Evolutionary conservation across 441 rosid species (phyloP).

Genomic region (Iberis amara): DNA sequence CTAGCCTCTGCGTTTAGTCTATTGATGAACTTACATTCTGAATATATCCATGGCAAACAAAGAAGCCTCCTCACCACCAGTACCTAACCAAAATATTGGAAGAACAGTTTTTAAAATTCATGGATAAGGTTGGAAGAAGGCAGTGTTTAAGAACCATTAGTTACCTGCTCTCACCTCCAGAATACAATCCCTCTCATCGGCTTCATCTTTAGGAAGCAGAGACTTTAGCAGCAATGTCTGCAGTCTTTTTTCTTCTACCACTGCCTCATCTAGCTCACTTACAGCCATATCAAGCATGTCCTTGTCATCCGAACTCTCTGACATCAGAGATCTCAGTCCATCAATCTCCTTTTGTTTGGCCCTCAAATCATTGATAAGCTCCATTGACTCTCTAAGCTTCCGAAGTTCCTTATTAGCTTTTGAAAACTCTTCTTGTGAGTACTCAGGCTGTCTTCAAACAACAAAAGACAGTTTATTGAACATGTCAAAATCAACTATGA

Average conservation of each 20-base stretch:
- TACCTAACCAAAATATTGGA: slow-evolving; percentile 40
- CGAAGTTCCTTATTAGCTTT: slow-evolving; percentile 82
- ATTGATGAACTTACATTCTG: slow-evolving; percentile 56
- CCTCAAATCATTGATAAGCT: slow-evolving; percentile 61
- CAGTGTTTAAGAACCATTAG: not conserved
- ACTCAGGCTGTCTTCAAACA: slow-evolving; percentile 85
- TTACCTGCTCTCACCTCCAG: slow-evolving; percentile 99
- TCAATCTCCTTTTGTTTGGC: slow-evolving; percentile 79
- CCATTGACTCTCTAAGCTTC: slow-evolving; percentile 63
- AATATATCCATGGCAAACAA: slow-evolving; percentile 90
- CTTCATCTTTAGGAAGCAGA: slow-evolving; percentile 88
- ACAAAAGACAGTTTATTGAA: slow-evolving; percentile 20
- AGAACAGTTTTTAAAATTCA: not conserved
- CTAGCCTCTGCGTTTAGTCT: not conserved
- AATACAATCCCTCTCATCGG: slow-evolving; percentile 88
- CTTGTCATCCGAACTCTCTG: slow-evolving; percentile 58
- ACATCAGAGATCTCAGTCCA: slow-evolving; percentile 58
- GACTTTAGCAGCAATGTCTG: slow-evolving; percentile 68
- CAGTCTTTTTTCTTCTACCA: slow-evolving; percentile 62
- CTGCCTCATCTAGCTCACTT: slow-evolving; percentile 54
- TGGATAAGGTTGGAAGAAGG: not conserved
- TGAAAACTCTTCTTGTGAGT: slow-evolving; percentile 60
- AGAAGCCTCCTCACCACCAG: slow-evolving; percentile 97
- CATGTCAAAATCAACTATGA: not conserved
- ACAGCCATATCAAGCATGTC: slow-evolving; percentile 79